Evolutionary conservation across 768 basidiomycete species (phyloP).

Genomic region (Lenzites betulinus): DNA sequence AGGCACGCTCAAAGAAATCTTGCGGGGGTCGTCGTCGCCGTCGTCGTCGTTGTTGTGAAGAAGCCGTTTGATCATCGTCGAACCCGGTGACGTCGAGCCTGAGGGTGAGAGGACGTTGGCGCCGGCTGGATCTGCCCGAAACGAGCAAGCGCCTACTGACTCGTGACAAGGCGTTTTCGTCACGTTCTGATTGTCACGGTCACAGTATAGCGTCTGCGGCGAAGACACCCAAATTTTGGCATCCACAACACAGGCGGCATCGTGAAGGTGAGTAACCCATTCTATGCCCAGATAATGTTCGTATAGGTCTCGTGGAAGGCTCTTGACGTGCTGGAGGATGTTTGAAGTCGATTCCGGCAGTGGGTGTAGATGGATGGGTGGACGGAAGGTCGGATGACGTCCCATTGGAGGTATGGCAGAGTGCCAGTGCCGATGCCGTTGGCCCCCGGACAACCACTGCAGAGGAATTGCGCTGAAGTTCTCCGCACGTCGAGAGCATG

Average conservation of each 20-base stretch:
- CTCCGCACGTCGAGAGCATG: constrained; percentile 4
- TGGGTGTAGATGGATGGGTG: constrained; percentile 25
- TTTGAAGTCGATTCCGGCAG: not conserved
- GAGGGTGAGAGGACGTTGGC: too few species aligned
- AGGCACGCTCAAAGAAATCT: too few species aligned
- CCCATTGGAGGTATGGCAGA: not conserved
- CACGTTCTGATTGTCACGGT: constrained; percentile 2
- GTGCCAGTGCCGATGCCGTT: too few species aligned
- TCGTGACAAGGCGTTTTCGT: not conserved
- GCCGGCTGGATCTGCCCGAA: too few species aligned
- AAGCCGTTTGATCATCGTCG: not conserved
- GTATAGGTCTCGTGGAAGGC: constrained; percentile 12
- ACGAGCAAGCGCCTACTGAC: not conserved
- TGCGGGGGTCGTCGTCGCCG: not conserved
- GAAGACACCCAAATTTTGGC: constrained; percentile 18
- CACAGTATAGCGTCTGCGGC: constrained; percentile 11
- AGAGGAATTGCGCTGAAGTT: too few species aligned
- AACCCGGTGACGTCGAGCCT: not conserved
- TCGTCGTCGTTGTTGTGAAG: not conserved
- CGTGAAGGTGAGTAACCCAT: constrained; percentile 33
- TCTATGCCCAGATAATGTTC: constrained; percentile 7
- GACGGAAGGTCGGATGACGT: constrained; percentile 22
- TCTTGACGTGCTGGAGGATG: constrained; percentile 6
- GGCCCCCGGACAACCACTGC: too few species aligned
- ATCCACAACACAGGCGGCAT: constrained; percentile 31